Evolutionary conservation across 129 eudicot genomes (phyloP).

Genomic region (Calendula officinalis): DNA sequence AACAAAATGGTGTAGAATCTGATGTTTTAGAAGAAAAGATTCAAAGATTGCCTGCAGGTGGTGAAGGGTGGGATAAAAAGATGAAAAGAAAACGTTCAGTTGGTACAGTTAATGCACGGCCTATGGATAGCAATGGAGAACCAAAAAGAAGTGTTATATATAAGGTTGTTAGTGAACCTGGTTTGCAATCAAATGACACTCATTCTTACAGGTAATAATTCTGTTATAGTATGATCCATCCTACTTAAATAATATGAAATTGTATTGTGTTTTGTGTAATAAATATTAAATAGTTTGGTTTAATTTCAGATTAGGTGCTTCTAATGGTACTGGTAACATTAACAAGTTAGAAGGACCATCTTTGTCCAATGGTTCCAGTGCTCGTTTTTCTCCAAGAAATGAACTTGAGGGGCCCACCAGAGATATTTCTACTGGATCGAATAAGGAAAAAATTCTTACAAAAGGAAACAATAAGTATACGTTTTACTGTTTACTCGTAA

Average conservation of each 20-base stretch:
- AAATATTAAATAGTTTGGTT: neutral
- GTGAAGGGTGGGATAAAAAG: slow-evolving; percentile 88
- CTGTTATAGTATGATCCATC: neutral
- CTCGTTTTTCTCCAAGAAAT: slow-evolving; percentile 49
- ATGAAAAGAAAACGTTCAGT: slow-evolving; percentile 85
- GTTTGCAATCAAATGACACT: slow-evolving; percentile 45
- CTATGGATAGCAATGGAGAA: slow-evolving; percentile 57
- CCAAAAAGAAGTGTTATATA: slow-evolving; percentile 48
- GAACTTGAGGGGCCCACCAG: slow-evolving; percentile 58
- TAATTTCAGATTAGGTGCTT: slow-evolving; percentile 52
- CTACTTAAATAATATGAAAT: neutral
- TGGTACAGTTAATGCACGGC: slow-evolving; percentile 49
- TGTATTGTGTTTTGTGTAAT: slow-evolving; percentile 9
- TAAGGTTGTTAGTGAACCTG: slow-evolving; percentile 50
- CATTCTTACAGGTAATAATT: slow-evolving; percentile 50
- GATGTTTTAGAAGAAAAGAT: slow-evolving; percentile 64
- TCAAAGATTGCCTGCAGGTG: slow-evolving; percentile 67
- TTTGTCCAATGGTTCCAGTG: slow-evolving; percentile 42
- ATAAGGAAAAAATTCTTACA: slow-evolving; percentile 50
- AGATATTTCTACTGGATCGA: slow-evolving; percentile 46
- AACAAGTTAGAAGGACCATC: slow-evolving; percentile 53
- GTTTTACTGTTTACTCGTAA: neutral
- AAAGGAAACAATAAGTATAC: slow-evolving; percentile 68
- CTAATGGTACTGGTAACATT: slow-evolving; percentile 38
- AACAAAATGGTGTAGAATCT: slow-evolving; percentile 53